phyloP scores from a whole-genome alignment of 805 yeast genomes.

The Cyberlindnera maclurae region DNA sequence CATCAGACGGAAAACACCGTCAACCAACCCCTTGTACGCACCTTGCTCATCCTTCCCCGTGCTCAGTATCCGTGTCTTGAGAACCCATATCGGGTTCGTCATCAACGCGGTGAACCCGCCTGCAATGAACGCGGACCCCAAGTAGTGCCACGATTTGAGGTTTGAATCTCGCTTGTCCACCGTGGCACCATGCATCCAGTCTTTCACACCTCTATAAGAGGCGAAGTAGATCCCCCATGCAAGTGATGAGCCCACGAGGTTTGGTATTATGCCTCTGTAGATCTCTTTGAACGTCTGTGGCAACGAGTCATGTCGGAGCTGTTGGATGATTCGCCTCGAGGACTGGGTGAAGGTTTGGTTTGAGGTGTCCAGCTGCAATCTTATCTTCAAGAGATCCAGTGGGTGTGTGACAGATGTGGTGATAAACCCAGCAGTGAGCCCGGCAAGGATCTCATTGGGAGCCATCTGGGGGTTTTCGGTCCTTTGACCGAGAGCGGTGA shows the following conservation, averaged over 20 bases:
- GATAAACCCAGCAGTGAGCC: conserved; percentile 71
- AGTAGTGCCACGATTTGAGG: conserved; percentile 38
- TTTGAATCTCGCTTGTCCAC: conserved; percentile 23
- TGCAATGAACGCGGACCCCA: conserved; percentile 55
- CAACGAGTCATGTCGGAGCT: conserved; percentile 7
- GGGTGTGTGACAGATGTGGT: conserved; percentile 87
- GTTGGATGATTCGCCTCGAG: conserved; percentile 4
- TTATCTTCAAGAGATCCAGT: conserved; percentile 73
- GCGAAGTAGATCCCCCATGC: conserved; percentile 91
- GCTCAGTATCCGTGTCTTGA: conserved; percentile 69
- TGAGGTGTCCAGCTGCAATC: conserved; percentile 58
- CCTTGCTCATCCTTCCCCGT: conserved; percentile 32
- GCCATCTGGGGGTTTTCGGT: background rate
- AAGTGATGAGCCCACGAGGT: conserved; percentile 71
- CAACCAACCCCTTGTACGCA: conserved; percentile 50
- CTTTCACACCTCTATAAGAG: conserved; percentile 60
- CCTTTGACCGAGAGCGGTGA: background rate
- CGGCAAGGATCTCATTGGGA: conserved; percentile 43
- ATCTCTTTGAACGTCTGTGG: conserved; percentile 12
- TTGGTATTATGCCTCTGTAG: conserved; percentile 34
- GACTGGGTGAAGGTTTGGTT: conserved; percentile 4
- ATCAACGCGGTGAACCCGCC: conserved; percentile 69
- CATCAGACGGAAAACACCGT: conserved; percentile 46
- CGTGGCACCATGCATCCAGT: conserved; percentile 20
- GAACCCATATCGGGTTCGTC: conserved; percentile 94